These are phyloP conservation scores for Naganishia randhawae DNA, from an alignment of 768 basidiomycete genomes.

Conservation along the genomic window DNA sequence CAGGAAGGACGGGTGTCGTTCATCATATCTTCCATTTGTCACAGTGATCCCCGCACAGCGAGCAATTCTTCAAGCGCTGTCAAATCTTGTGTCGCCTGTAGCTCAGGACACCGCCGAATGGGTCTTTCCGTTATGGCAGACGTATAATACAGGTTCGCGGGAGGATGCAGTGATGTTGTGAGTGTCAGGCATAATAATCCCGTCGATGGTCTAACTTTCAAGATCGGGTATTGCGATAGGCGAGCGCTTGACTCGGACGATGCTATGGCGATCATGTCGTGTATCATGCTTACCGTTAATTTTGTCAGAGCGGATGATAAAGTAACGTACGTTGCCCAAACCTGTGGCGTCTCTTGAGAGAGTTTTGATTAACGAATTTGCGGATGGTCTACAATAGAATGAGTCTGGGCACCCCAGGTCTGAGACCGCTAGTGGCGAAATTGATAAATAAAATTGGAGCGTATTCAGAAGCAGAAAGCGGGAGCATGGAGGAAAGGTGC, in stretches of 20 bases:
- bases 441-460: slow-evolving; percentile 70
- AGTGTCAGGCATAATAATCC: slow-evolving; percentile 50
- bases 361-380: background rate
- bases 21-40: background rate
- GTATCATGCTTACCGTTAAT: slow-evolving; percentile 69
- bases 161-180: slow-evolving; percentile 64
- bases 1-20: background rate
- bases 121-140: slow-evolving; percentile 58
- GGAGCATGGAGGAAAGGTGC: slow-evolving; percentile 25
- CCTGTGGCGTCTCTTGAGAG: slow-evolving; percentile 33
- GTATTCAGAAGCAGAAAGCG: slow-evolving; percentile 63
- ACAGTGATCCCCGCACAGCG: slow-evolving; percentile 66
- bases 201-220: slow-evolving; percentile 37
- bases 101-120: slow-evolving; percentile 56
- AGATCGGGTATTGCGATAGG: slow-evolving; percentile 36
- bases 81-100: slow-evolving; percentile 78
- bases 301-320: slow-evolving; percentile 61
- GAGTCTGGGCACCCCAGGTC: slow-evolving; percentile 27
- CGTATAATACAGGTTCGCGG: slow-evolving; percentile 65
- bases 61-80: slow-evolving; percentile 70
- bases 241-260: slow-evolving; percentile 64
- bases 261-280: slow-evolving; percentile 59
- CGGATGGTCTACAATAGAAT: slow-evolving; percentile 24
- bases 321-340: slow-evolving; percentile 56
- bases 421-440: slow-evolving; percentile 60